These are phyloP conservation scores for Geotrichum macrosporum DNA, from an alignment of 1,139 yeast species.

Conservation along the genomic window DNA sequence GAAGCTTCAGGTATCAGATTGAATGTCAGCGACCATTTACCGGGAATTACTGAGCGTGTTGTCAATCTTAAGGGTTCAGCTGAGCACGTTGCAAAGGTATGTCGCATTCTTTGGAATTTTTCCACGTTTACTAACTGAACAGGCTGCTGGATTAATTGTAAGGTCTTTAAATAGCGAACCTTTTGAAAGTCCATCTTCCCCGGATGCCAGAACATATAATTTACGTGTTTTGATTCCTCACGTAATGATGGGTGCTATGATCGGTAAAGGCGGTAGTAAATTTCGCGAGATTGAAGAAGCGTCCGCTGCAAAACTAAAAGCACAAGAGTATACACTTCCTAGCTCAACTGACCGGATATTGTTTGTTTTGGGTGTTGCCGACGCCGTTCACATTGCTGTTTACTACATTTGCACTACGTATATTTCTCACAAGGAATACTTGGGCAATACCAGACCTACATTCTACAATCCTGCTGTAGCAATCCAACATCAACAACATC, in stretches of 20 bases:
- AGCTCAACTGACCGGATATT: constrained; percentile 75
- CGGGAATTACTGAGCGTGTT: constrained; percentile 72
- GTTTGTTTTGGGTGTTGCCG: constrained; percentile 74
- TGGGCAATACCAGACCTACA: constrained; percentile 21
- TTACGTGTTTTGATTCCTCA: constrained; percentile 71
- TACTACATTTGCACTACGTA: constrained; percentile 64
- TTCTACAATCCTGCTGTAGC: constrained; percentile 24
- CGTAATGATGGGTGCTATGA: constrained; percentile 73
- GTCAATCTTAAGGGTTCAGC: constrained; percentile 72
- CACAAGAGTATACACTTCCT: constrained; percentile 72
- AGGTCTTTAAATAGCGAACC: constrained; percentile 67
- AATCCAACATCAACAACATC: constrained; percentile 2
- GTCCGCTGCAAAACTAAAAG: constrained; percentile 74
- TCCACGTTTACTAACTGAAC: too few species aligned
- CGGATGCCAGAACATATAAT: constrained; percentile 52
- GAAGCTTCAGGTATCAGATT: constrained; percentile 62
- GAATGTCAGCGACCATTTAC: constrained; percentile 72
- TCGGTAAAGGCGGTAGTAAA: constrained; percentile 72
- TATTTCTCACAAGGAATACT: constrained; percentile 25
- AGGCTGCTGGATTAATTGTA: constrained; percentile 69
- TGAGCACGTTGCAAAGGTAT: constrained; percentile 66
- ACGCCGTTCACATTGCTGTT: constrained; percentile 80
- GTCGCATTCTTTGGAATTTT: too few species aligned
- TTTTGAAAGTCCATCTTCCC: constrained; percentile 57
- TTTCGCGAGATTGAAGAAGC: constrained; percentile 79